Percentiles rank a stretch among this genome's conserved stretches.
phyloP scores from a whole-genome alignment of 1,139 yeast genomes.

The Sugiyamaella paludigena region DNA sequence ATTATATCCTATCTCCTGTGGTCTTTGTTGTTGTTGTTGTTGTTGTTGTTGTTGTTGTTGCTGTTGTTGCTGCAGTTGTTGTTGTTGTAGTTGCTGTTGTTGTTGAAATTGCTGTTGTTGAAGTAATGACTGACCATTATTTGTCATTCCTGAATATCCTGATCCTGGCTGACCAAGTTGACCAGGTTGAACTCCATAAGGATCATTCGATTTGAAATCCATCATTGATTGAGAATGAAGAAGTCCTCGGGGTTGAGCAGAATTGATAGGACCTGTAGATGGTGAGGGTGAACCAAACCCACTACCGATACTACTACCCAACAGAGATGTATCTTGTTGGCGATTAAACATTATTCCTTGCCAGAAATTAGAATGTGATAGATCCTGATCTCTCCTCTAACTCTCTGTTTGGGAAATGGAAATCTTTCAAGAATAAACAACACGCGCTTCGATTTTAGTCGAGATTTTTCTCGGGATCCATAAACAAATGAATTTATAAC shows the following conservation, averaged over 20 bases:
- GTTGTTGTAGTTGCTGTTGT: conserved; percentile 10
- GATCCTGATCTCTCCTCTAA: too few species aligned
- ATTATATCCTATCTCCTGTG: conserved; percentile 1
- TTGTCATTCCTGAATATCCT: not conserved
- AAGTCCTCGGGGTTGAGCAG: conserved; percentile 13
- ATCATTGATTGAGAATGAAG: conserved; percentile 32
- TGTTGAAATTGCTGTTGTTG: not conserved
- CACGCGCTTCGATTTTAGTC: too few species aligned
- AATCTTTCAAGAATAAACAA: too few species aligned
- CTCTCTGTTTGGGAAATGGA: too few species aligned
- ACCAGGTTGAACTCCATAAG: not conserved
- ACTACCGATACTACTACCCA: too few species aligned
- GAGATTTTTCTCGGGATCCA: too few species aligned
- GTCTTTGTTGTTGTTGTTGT: conserved; percentile 8
- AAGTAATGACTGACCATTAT: not conserved
- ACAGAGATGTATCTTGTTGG: too few species aligned
- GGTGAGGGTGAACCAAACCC: too few species aligned
- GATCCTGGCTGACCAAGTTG: not conserved
- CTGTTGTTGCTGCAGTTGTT: conserved; percentile 1
- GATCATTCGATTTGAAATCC: conserved; percentile 19
- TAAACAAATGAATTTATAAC: too few species aligned
- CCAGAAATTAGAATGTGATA: too few species aligned
- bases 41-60: conserved; percentile 5
- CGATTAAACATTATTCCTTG: too few species aligned
- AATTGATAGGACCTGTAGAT: too few species aligned